Conservation (phyloP, 202 grass and related monocot species). For the Thinopyrum obtusiflorum region DNA sequence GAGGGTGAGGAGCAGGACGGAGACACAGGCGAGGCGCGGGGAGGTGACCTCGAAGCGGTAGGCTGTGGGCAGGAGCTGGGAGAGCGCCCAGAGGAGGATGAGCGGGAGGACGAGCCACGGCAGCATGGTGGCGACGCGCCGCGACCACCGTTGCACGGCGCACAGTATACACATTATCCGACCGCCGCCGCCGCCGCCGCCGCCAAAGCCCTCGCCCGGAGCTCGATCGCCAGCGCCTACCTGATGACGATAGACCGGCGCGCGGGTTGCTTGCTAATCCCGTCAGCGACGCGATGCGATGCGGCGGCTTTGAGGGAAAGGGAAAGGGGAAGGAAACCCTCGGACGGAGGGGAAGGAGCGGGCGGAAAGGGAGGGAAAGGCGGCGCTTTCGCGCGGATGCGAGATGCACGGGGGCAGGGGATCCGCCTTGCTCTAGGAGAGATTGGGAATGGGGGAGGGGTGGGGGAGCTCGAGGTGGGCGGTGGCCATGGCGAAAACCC, state of each 20-base stretch:
- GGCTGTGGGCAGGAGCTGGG: slow-evolving; percentile 73
- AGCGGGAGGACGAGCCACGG: slow-evolving; percentile 92
- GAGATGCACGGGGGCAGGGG: slow-evolving; percentile 12
- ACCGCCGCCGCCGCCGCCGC: slow-evolving; percentile 23
- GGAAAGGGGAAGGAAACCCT: slow-evolving; percentile 33
- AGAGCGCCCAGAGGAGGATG: slow-evolving; percentile 77
- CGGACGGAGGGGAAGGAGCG: slow-evolving; percentile 26
- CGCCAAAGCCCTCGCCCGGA: background rate
- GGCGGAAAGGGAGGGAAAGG: background rate
- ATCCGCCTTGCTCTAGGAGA: slow-evolving; percentile 6
- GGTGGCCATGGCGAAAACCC: slow-evolving; percentile 64
- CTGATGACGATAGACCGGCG: background rate
- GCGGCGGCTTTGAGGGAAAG: slow-evolving; percentile 6
- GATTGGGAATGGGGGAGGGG: background rate
- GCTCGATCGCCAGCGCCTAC: slow-evolving; percentile 21
- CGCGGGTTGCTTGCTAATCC: slow-evolving; percentile 27
- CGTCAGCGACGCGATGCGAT: slow-evolving; percentile 22
- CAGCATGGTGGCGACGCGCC: slow-evolving; percentile 83
- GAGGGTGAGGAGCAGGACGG: slow-evolving; percentile 89
- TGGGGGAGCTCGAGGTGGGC: slow-evolving; percentile 18
- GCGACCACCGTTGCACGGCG: slow-evolving; percentile 96
- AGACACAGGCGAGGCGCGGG: slow-evolving; percentile 81
- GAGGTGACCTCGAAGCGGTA: slow-evolving; percentile 96
- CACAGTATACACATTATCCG: slow-evolving; percentile 96
- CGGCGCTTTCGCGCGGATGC: slow-evolving; percentile 6